phyloP scores from a whole-genome alignment of 2,329 filamentous ascomycete species.

The Paradendryphiella salina region DNA sequence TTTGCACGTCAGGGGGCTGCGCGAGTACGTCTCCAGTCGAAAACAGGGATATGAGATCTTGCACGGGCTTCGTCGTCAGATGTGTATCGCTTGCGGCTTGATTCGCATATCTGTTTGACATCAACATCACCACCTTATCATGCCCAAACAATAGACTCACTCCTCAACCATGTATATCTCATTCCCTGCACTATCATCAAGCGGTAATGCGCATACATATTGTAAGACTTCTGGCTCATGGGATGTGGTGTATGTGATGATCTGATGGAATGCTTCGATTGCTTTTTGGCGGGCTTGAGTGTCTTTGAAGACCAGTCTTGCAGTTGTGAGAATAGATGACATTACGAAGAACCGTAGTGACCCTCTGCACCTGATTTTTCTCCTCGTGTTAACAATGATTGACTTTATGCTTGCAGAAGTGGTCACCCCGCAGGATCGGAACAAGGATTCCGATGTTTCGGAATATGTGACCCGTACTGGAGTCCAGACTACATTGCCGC shows the following conservation, averaged over 20 bases:
- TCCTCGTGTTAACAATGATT: background rate
- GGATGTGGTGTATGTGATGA: constrained; percentile 26
- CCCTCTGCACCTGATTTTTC: background rate
- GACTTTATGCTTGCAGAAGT: background rate
- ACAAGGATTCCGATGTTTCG: constrained; percentile 13
- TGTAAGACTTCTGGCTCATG: constrained; percentile 31
- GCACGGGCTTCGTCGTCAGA: constrained; percentile 24
- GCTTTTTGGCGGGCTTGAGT: constrained; percentile 16
- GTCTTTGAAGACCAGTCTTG: constrained; percentile 25
- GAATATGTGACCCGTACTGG: constrained; percentile 14
- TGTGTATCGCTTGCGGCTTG: constrained; percentile 28
- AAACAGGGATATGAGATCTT: constrained; percentile 31
- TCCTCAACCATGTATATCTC: constrained; percentile 38
- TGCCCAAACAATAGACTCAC: background rate
- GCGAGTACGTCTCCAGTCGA: constrained; percentile 25
- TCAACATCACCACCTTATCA: background rate
- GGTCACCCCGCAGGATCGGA: constrained; percentile 15
- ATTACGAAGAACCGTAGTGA: constrained; percentile 3
- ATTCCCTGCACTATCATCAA: constrained; percentile 18
- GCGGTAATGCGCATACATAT: constrained; percentile 29
- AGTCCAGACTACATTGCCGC: background rate
- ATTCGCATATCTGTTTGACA: constrained; percentile 19
- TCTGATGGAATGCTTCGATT: constrained; percentile 28
- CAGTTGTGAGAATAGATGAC: constrained; percentile 27
- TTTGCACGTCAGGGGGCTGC: constrained; percentile 27